phyloP scores from a whole-genome alignment of 2,329 filamentous ascomycete species.

The Samsoniella hepiali region DNA sequence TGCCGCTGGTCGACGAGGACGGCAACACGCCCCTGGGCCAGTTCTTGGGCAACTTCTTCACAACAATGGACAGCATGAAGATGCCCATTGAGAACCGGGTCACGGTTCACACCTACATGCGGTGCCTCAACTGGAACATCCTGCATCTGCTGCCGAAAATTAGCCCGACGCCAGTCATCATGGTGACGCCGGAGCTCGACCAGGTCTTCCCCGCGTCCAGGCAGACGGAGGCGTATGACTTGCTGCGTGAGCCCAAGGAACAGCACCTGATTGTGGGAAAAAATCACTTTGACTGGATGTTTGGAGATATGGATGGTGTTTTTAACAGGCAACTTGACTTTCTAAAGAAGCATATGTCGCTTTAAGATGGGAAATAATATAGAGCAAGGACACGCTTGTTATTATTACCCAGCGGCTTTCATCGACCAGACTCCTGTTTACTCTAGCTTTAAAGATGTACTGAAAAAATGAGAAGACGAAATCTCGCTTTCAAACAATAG shows the following conservation, averaged over 20 bases:
- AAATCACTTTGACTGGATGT: background rate
- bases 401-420: too few species aligned
- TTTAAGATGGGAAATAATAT: too few species aligned
- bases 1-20: background rate
- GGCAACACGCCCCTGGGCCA: background rate
- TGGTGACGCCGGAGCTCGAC: slow-evolving; percentile 1
- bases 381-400: too few species aligned
- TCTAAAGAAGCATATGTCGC: background rate
- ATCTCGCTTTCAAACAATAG: too few species aligned
- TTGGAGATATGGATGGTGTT: background rate
- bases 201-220: background rate
- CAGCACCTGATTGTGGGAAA: background rate
- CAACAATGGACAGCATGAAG: background rate
- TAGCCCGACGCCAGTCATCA: background rate
- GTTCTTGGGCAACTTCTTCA: background rate
- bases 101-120: background rate
- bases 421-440: too few species aligned
- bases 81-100: background rate
- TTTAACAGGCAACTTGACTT: background rate
- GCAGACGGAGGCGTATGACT: background rate
- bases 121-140: background rate
- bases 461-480: too few species aligned
- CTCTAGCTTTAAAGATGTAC: too few species aligned
- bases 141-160: background rate
- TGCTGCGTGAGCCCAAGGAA: background rate